A percentile compares a stretch with the other conserved stretches of the same genome.
These are phyloP conservation scores for Ascochyta pisi DNA, from an alignment of 2,329 filamentous ascomycete species.

Conservation along the genomic window DNA sequence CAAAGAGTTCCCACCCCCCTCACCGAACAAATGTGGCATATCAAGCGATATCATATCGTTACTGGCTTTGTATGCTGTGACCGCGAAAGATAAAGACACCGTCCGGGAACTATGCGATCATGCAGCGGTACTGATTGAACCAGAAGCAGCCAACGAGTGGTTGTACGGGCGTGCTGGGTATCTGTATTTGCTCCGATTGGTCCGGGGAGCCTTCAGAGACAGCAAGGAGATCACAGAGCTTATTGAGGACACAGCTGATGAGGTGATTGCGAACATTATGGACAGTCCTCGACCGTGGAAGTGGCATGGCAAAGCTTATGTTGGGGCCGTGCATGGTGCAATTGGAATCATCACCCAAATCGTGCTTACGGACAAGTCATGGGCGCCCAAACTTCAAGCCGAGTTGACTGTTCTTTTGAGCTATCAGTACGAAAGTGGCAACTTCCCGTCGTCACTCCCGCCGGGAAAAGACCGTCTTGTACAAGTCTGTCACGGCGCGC, in stretches of 20 bases:
- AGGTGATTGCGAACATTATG: constrained; percentile 67
- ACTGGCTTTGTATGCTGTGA: constrained; percentile 58
- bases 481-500: constrained; percentile 72
- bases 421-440: constrained; percentile 67
- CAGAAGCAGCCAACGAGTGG: constrained; percentile 65
- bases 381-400: constrained; percentile 61
- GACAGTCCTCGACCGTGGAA: constrained; percentile 64
- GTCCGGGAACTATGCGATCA: constrained; percentile 59
- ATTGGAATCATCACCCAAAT: constrained; percentile 76
- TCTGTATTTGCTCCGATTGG: constrained; percentile 70
- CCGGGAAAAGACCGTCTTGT: constrained; percentile 60
- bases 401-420: constrained; percentile 64
- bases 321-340: constrained; percentile 72
- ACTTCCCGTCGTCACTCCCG: constrained; percentile 66
- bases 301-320: constrained; percentile 68
- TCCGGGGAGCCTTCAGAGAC: constrained; percentile 63
- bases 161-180: constrained; percentile 72
- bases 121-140: constrained; percentile 55
- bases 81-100: constrained; percentile 58
- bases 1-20: constrained; percentile 56
- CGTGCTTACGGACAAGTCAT: constrained; percentile 63
- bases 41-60: constrained; percentile 60
- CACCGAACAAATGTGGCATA: constrained; percentile 56
- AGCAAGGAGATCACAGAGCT: constrained; percentile 59
- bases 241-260: constrained; percentile 61